Evolutionary conservation across 2,329 filamentous ascomycete species (phyloP).

Genomic region (Dactylellina haptotyla): DNA sequence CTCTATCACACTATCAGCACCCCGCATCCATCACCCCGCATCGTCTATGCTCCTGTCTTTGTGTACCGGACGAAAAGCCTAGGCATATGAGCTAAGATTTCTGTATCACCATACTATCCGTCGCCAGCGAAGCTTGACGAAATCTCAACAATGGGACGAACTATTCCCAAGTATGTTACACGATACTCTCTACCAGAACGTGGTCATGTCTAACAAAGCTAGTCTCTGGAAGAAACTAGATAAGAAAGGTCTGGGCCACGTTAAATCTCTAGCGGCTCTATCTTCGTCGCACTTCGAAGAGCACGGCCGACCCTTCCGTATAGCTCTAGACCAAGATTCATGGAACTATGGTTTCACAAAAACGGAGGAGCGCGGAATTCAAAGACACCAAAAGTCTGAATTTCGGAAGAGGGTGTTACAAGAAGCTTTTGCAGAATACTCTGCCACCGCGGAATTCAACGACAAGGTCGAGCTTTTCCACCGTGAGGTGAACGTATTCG

Average conservation of each 20-base stretch:
- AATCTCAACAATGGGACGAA: too few species aligned
- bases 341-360: constrained; percentile 30
- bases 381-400: background rate
- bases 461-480: constrained; percentile 8
- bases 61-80: too few species aligned
- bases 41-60: too few species aligned
- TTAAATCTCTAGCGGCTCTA: constrained; percentile 13
- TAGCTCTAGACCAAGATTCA: constrained; percentile 32
- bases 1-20: too few species aligned
- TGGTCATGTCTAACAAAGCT: background rate
- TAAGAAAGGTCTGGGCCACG: background rate
- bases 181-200: too few species aligned
- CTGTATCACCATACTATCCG: too few species aligned
- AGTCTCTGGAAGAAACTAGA: background rate
- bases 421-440: background rate
- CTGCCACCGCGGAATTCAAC: background rate
- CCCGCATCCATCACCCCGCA: too few species aligned
- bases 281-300: constrained; percentile 3
- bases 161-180: too few species aligned
- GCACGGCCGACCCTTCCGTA: constrained; percentile 1
- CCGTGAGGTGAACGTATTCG: constrained; percentile 18
- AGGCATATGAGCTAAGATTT: too few species aligned
- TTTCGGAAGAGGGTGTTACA: background rate
- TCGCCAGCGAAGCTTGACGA: too few species aligned
- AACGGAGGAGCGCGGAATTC: background rate